phyloP scores from a whole-genome alignment of 805 yeast species.

The Candida ipomoeae region DNA sequence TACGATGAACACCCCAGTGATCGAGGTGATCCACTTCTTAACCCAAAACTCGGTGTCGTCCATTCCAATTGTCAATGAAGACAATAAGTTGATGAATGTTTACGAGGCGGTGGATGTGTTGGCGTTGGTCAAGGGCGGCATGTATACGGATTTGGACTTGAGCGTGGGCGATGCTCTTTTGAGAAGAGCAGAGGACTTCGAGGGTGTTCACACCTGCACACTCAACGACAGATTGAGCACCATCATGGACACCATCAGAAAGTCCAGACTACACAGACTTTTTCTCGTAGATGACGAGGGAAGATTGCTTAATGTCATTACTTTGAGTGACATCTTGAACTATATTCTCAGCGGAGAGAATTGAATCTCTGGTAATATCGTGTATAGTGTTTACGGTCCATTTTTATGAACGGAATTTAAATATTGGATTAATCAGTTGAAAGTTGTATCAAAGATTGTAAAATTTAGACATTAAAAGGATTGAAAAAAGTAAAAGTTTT shows the following conservation, averaged over 20 bases:
- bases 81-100: conserved; percentile 67
- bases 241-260: conserved; percentile 87
- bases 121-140: conserved; percentile 89
- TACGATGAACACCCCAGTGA: conserved; percentile 85
- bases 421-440: no score
- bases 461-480: no score
- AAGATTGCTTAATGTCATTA: conserved; percentile 73
- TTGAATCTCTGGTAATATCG: conserved; percentile 9
- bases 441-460: no score
- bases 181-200: conserved; percentile 92
- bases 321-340: conserved; percentile 84
- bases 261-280: conserved; percentile 85
- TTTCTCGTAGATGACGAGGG: conserved; percentile 88
- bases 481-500: no score
- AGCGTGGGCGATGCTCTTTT: conserved; percentile 94
- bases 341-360: conserved; percentile 69
- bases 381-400: neutral
- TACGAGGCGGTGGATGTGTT: conserved; percentile 95
- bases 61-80: conserved; percentile 86
- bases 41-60: conserved; percentile 82
- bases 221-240: conserved; percentile 80
- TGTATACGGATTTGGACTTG: conserved; percentile 82
- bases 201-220: conserved; percentile 96
- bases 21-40: conserved; percentile 82
- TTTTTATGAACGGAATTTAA: neutral